A percentile compares a stretch with the other conserved stretches of the same genome.
Conservation (phyloP, 2,329 filamentous ascomycete species). For the Paramyrothecium roridum region DNA sequence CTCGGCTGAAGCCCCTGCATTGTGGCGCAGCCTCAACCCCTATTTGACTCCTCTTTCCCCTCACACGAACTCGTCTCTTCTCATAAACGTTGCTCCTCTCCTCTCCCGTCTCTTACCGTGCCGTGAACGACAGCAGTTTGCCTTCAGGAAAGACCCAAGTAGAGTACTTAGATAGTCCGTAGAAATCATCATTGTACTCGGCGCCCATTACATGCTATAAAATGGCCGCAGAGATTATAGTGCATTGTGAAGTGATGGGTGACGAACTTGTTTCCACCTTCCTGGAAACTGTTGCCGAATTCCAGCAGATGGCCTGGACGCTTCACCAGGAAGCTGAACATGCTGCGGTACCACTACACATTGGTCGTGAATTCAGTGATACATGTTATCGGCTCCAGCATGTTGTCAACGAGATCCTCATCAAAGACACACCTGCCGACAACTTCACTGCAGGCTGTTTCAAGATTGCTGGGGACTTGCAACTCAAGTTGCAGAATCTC, state of each 20-base stretch:
- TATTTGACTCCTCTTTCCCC: not conserved
- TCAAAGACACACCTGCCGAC: not conserved
- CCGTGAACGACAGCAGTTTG: too few relatives aligned
- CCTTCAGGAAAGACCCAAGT: too few relatives aligned
- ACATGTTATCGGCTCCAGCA: not conserved
- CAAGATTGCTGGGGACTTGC: not conserved
- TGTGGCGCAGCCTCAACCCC: too few relatives aligned
- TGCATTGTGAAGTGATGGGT: constrained; percentile 1
- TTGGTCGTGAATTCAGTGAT: not conserved
- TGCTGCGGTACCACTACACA: not conserved
- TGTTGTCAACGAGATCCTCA: not conserved
- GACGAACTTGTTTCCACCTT: constrained; percentile 11
- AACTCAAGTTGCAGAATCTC: not conserved
- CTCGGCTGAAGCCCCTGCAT: too few relatives aligned
- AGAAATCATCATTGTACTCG: constrained; percentile 10
- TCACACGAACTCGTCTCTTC: not conserved
- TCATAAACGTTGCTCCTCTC: too few relatives aligned
- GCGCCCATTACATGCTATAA: constrained; percentile 26
- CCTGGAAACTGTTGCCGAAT: constrained; percentile 10
- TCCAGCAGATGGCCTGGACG: constrained; percentile 1
- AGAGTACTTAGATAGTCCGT: not conserved
- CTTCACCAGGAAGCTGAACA: not conserved
- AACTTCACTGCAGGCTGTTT: not conserved
- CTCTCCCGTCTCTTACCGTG: too few relatives aligned
- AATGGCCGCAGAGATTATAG: constrained; percentile 19